Conservation (phyloP, 179 eudicot species). For the Spinacia oleracea region DNA sequence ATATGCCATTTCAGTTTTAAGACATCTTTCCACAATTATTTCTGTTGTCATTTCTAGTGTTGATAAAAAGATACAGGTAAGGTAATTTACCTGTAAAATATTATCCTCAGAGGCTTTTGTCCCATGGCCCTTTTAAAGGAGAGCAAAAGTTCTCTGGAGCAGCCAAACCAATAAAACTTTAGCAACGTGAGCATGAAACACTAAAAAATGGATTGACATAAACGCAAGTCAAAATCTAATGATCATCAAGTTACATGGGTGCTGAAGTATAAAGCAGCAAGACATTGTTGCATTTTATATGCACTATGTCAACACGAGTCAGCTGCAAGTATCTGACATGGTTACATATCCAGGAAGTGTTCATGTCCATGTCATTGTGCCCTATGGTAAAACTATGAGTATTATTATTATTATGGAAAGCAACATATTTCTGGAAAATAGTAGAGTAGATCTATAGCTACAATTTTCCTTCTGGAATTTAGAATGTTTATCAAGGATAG, state of each 20-base stretch:
- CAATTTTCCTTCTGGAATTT: background rate
- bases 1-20: background rate
- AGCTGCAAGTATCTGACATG: background rate
- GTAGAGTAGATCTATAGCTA: background rate
- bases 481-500: background rate
- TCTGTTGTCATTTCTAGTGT: background rate
- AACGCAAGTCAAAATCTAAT: too few relatives aligned
- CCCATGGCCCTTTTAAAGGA: constrained; percentile 78
- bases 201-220: too few relatives aligned
- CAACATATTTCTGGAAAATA: too few relatives aligned
- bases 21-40: background rate
- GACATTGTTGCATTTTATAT: too few relatives aligned
- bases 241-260: too few relatives aligned
- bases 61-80: too few relatives aligned
- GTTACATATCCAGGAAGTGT: background rate
- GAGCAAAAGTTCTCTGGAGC: constrained; percentile 76
- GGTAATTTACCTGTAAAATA: too few relatives aligned
- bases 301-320: too few relatives aligned
- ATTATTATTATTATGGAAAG: too few relatives aligned
- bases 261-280: too few relatives aligned
- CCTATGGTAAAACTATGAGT: too few relatives aligned
- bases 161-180: background rate
- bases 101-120: too few relatives aligned
- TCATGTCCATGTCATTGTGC: background rate
- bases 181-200: background rate